Conservation (phyloP, 2,329 filamentous ascomycete species). For the Colletotrichum gloeosporioides region DNA sequence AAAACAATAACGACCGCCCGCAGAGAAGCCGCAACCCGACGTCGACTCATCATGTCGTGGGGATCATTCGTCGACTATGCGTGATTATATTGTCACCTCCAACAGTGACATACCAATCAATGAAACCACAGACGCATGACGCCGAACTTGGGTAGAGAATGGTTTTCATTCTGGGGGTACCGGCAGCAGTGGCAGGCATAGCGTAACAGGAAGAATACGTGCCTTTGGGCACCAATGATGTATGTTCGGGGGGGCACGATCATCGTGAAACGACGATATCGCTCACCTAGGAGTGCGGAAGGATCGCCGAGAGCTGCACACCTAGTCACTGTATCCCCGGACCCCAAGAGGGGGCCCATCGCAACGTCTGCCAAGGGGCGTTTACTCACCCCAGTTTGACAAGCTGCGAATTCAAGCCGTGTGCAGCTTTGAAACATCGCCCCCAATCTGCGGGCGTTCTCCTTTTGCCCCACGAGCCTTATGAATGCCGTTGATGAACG, state of each 20-base stretch:
- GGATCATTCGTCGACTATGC: constrained; percentile 5
- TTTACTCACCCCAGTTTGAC: constrained; percentile 17
- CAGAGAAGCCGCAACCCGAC: constrained; percentile 2
- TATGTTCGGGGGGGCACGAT: background rate
- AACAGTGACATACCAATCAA: background rate
- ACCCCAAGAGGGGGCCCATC: constrained; percentile 8
- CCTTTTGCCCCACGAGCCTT: background rate
- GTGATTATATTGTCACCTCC: constrained; percentile 14
- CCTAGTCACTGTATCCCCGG: constrained; percentile 15
- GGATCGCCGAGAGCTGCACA: constrained; percentile 17
- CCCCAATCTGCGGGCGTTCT: background rate
- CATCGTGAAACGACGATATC: background rate
- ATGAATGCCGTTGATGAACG: background rate
- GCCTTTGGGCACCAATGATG: background rate
- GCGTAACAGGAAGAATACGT: background rate
- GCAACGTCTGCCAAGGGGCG: constrained; percentile 15
- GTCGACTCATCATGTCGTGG: constrained; percentile 19
- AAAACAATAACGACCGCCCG: constrained; percentile 3
- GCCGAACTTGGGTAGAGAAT: background rate
- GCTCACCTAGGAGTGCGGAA: constrained; percentile 2
- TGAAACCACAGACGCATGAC: background rate
- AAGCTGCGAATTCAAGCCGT: background rate
- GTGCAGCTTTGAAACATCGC: constrained; percentile 4
- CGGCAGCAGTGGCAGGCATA: constrained; percentile 2
- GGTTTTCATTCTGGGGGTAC: constrained; percentile 1